A percentile compares a stretch with the other conserved stretches of the same genome.
Evolutionary conservation across 1,139 yeast genomes (phyloP).

Genomic region (Blastobotrys arbuscula): DNA sequence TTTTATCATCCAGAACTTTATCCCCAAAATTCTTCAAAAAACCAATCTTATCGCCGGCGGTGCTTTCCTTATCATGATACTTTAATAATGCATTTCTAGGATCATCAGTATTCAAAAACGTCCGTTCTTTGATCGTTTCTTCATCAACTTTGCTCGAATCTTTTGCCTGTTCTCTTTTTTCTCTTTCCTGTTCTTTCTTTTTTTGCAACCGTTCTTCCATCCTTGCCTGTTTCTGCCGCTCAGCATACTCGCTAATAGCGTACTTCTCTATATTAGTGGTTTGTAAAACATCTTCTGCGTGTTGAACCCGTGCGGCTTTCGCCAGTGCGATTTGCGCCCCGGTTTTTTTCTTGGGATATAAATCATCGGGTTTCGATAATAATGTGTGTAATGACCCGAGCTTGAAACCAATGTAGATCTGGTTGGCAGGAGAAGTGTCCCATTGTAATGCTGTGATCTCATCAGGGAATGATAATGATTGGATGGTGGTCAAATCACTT

Average conservation of each 20-base stretch:
- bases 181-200: slow-evolving; percentile 3
- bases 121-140: slow-evolving; percentile 10
- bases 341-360: slow-evolving; percentile 27
- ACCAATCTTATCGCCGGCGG: slow-evolving; percentile 19
- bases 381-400: slow-evolving; percentile 32
- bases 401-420: slow-evolving; percentile 35
- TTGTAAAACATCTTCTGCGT: slow-evolving; percentile 33
- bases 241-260: slow-evolving; percentile 27
- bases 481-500: slow-evolving; percentile 34
- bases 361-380: slow-evolving; percentile 20
- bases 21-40: slow-evolving; percentile 1
- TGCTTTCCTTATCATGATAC: slow-evolving; percentile 29
- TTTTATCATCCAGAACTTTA: background rate
- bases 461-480: slow-evolving; percentile 20
- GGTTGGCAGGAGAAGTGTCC: slow-evolving; percentile 30
- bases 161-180: slow-evolving; percentile 14
- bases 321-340: slow-evolving; percentile 35
- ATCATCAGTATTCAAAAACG: slow-evolving; percentile 29
- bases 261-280: slow-evolving; percentile 31
- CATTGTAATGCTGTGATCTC: slow-evolving; percentile 29
- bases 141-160: slow-evolving; percentile 28
- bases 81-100: slow-evolving; percentile 37
- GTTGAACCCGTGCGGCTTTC: slow-evolving; percentile 34
- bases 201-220: slow-evolving; percentile 9
- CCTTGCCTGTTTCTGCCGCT: slow-evolving; percentile 13